phyloP scores from a whole-genome alignment of 2,329 filamentous ascomycete species.

The Dothidotthia symphoricarpi region DNA sequence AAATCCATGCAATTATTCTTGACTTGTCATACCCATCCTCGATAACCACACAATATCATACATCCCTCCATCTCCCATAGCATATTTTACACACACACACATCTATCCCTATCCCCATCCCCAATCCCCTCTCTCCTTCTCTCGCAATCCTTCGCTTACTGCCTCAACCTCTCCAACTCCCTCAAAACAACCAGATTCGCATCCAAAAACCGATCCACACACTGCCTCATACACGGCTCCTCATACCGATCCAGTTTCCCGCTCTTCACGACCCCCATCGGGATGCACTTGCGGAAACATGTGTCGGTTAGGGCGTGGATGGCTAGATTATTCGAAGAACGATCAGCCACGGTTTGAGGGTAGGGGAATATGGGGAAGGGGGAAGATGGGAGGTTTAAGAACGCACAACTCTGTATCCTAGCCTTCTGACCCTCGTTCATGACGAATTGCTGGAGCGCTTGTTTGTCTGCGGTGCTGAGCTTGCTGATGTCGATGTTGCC shows the following conservation, averaged over 20 bases:
- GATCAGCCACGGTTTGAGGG: too few species aligned
- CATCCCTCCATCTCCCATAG: too few species aligned
- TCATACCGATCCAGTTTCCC: constrained; percentile 73
- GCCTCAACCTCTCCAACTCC: constrained; percentile 67
- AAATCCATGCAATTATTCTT: too few species aligned
- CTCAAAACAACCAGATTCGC: constrained; percentile 80
- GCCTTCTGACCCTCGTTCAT: constrained; percentile 82
- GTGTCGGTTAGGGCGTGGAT: constrained; percentile 68
- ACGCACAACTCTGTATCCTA: constrained; percentile 56
- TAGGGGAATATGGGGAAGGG: not conserved
- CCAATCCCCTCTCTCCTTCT: not conserved
- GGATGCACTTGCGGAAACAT: constrained; percentile 95
- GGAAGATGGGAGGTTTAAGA: not conserved
- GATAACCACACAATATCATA: too few species aligned
- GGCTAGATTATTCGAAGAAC: constrained; percentile 50
- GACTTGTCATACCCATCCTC: too few species aligned
- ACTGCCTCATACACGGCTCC: constrained; percentile 84
- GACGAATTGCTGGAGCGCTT: constrained; percentile 83
- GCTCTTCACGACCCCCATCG: constrained; percentile 66
- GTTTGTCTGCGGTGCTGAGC: constrained; percentile 78
- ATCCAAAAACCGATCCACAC: constrained; percentile 91
- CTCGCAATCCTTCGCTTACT: constrained; percentile 11
- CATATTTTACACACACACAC: too few species aligned
- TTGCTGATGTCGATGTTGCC: constrained; percentile 64
- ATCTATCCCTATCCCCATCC: too few species aligned